Evolutionary conservation across 225 moss, liverwort and hornwort genomes (phyloP), one percentile per base, ranked within the genome.

Genomic region (Pseudoscleropodium purum): DNA sequence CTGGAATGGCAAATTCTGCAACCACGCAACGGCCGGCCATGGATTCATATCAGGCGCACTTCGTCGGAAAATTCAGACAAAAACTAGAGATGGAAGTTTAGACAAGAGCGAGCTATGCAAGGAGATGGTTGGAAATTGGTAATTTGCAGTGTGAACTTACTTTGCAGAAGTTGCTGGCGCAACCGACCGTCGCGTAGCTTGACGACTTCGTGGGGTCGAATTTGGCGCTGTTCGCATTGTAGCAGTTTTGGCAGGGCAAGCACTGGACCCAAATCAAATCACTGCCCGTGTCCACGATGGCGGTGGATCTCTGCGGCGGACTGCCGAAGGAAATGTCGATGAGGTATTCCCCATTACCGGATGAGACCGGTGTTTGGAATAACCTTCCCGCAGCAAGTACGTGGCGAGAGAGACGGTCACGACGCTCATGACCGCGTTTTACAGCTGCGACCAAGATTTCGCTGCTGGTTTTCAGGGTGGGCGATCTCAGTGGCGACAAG

Each of bases 221-320:
- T 56, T 89, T 92, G 56, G 91, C 84, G 62, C 87, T 91, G 66
- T 18, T 84, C 29, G 91, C 52, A 5, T 75, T n/a, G 69, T 91
- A 92, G 87, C 94, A 94, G 26, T 68, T 79, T 43, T 91, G 65
- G 85, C 91, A 94, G 5, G 94, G 94, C 90, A 94, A 69, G 89
- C 94, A 91, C 51, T 94, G 92, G 18, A 91, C 89, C 94, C 92
- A 94, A 37, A 90, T 90, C 83, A 92, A 79, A 80, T 94, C 92
- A 73, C 94, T 94, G 59, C 94, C 94, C n/a, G 91, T 94, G 87
- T 94, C 94, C 29, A 94, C 92, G 39, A 92, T 89, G 65, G 91
- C 87, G 63, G 89, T 89, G 81, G 74, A 72, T 83, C 86, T 92
- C 80, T 94, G 94, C 26, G 91, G 88, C 21, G 91, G 94, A 47